A percentile compares a stretch with the other conserved stretches of the same genome.
Evolutionary conservation across 73 alveolate species (phyloP).

Genomic region (Effrenium voratum): DNA sequence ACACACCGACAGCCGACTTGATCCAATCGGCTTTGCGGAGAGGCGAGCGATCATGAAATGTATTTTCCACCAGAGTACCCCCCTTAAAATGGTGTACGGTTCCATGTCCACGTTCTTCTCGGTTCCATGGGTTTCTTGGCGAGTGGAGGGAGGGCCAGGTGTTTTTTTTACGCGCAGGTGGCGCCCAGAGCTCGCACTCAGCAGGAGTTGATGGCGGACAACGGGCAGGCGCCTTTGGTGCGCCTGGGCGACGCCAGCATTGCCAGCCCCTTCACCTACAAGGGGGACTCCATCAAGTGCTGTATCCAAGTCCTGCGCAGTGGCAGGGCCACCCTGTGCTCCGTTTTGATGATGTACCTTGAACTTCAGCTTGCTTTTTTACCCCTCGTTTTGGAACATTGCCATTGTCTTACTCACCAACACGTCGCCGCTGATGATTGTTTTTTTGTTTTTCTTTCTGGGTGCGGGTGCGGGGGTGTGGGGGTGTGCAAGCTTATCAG

Average conservation of each 20-base stretch:
- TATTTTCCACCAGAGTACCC: too few relatives aligned
- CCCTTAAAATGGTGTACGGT: too few relatives aligned
- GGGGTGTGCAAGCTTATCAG: neutral
- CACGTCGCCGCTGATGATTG: neutral
- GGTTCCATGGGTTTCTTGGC: too few relatives aligned
- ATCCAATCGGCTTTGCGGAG: too few relatives aligned
- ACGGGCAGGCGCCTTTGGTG: slow-evolving; percentile 94
- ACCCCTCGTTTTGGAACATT: neutral
- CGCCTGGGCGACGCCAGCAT: slow-evolving; percentile 98
- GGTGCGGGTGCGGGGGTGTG: neutral
- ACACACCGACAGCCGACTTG: too few relatives aligned
- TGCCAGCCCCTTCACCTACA: slow-evolving; percentile 99
- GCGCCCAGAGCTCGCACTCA: too few relatives aligned
- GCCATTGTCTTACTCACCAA: neutral
- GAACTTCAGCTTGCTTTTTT: slow-evolving; percentile 95
- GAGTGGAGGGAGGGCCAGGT: too few relatives aligned
- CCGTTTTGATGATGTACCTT: slow-evolving; percentile 97
- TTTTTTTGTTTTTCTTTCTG: neutral
- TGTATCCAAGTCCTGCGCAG: slow-evolving; percentile 95
- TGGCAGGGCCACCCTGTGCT: slow-evolving; percentile 97
- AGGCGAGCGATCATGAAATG: too few relatives aligned
- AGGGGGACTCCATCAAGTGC: slow-evolving; percentile 97
- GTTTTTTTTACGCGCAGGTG: too few relatives aligned
- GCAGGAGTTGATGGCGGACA: slow-evolving; percentile 58
- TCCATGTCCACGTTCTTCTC: too few relatives aligned